phyloP scores from a whole-genome alignment of 129 eudicot species.

The Gnaphalium uliginosum region DNA sequence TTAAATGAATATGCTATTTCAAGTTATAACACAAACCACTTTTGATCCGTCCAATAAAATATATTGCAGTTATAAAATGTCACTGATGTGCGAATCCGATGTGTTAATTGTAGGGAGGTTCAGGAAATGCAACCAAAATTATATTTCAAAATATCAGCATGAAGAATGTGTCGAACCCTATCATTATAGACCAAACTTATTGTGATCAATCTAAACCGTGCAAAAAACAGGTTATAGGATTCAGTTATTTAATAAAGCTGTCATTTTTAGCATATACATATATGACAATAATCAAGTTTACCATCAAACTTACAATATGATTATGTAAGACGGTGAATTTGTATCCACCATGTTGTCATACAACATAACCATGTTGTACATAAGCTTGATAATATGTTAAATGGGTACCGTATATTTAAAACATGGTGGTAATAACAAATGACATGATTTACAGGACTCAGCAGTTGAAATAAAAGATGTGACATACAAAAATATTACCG shows the following conservation, averaged over 20 bases:
- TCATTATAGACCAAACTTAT: slow-evolving; percentile 80
- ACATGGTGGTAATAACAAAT: neutral
- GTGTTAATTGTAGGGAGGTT: slow-evolving; percentile 66
- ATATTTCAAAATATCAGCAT: slow-evolving; percentile 59
- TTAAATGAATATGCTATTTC: neutral
- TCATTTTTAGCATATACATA: neutral
- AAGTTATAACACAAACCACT: neutral
- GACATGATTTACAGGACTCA: slow-evolving; percentile 40
- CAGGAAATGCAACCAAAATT: slow-evolving; percentile 79
- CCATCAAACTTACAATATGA: neutral
- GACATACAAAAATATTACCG: slow-evolving; percentile 59
- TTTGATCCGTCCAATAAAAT: neutral
- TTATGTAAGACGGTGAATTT: neutral
- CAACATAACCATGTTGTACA: neutral
- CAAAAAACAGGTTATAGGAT: slow-evolving; percentile 48
- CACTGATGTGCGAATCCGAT: neutral
- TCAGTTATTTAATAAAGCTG: neutral
- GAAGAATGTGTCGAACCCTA: slow-evolving; percentile 68
- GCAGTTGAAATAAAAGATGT: slow-evolving; percentile 79
- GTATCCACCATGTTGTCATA: neutral
- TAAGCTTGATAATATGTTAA: neutral
- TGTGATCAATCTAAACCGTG: slow-evolving; percentile 71
- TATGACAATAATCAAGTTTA: neutral
- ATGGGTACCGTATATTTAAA: neutral
- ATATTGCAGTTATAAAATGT: neutral